Percentiles rank a stretch among this genome's conserved stretches.
These are phyloP conservation scores for Lepraria neglecta DNA, from an alignment of 495 filamentous ascomycete genomes.

Conservation along the genomic window DNA sequence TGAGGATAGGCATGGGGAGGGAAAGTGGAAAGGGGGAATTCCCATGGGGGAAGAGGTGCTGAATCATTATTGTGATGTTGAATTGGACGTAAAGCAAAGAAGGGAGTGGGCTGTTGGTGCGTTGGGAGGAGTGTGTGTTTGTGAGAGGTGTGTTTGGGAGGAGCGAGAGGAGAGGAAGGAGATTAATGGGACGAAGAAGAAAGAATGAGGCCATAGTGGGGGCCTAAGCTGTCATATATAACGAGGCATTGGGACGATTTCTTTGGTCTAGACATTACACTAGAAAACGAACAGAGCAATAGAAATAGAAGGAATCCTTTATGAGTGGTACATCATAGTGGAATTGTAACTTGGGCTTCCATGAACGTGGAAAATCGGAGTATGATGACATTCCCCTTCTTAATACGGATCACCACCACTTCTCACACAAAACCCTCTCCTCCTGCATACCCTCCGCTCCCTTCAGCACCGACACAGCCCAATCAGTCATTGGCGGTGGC, in stretches of 20 bases:
- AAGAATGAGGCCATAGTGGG: no score
- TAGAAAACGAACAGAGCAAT: no score
- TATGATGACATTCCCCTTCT: no score
- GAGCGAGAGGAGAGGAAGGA: conserved; percentile 4
- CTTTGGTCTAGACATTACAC: no score
- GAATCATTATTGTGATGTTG: conserved; percentile 91
- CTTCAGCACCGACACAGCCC: conserved; percentile 53
- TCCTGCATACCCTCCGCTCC: conserved; percentile 47
- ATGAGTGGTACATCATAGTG: no score
- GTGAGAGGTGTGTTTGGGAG: conserved; percentile 67
- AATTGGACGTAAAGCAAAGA: conserved; percentile 65
- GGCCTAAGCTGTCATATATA: no score
- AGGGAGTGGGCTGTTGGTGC: conserved; percentile 84
- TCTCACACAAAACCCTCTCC: conserved; percentile 67
- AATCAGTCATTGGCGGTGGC: conserved; percentile 72
- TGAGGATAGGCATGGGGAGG: conserved; percentile 27
- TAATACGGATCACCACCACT: conserved; percentile 63
- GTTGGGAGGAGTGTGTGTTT: conserved; percentile 79
- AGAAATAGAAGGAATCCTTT: no score
- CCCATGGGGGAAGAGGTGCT: conserved; percentile 73
- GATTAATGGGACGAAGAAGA: neutral
- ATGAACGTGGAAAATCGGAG: no score
- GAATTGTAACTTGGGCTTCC: no score
- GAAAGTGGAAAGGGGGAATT: conserved; percentile 54
- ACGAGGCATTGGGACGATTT: no score